Base-by-base conservation (phyloP, 1,139 yeast species). In the Zhuliangozyma blackwelliae region DNA sequence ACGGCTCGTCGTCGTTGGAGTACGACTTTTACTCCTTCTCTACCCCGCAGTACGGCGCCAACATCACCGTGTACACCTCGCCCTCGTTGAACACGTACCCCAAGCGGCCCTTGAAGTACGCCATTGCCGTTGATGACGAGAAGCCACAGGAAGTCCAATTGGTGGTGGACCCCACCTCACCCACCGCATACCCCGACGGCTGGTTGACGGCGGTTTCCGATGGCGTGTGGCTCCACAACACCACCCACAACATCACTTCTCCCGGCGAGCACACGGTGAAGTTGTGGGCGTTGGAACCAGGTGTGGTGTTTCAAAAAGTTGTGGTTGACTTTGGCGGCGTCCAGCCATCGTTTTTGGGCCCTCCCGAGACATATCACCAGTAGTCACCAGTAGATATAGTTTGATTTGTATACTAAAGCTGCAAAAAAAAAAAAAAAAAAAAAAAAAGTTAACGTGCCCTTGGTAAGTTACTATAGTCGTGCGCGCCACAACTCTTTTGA, bases 291-390 rank as follows among this genome's bases (percentile, higher is more conserved):
- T 43, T 47, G 27, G 50, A 47, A 31, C 45, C 44, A 10, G 44
- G 40, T 4, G 36, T 46, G 12, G 45, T 41, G 10, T 23, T 47
- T 26, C 48, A 47, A 31, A 46, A 46, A 29, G 33, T 43, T 26
- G 36, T 46, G 5, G 38, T 43, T 32, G 50, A 47, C 35, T 46
- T 47, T 35, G 50, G 50, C 11, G 50, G 50, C 3, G 50, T 44
- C 8, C 27, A 32, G 11, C 36, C 35, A 10, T 43, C 48, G 34
- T 44, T 43, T 35, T 40, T 47, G 13, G 50, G 50, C 10, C 50
- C 50, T n/a, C 50, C 50, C n/a, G 50, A 47, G 29, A 44, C 47
- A 29, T 35, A 39, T 29, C 35, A 21, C 25, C 34, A n/a, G n/a
- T n/a, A n/a, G n/a, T n/a, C n/a, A n/a, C n/a, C n/a, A n/a, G n/a